phyloP scores from a whole-genome alignment of 2,329 filamentous ascomycete species.

The Trichoderma breve region DNA sequence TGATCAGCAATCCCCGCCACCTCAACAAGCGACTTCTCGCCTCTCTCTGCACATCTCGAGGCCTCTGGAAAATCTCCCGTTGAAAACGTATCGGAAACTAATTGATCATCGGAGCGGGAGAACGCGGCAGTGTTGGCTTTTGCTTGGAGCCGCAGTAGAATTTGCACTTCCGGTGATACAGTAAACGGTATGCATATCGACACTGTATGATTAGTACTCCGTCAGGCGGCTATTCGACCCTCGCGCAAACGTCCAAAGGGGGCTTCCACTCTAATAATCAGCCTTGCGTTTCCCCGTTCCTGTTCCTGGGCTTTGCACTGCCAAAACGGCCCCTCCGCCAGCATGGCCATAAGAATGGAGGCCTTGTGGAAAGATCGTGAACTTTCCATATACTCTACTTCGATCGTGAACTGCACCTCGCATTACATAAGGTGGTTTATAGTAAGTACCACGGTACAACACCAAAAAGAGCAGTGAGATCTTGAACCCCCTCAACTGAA shows the following conservation, averaged over 20 bases:
- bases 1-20: not conserved
- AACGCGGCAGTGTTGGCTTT: not conserved
- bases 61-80: not conserved
- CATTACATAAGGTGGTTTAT: not conserved
- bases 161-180: not conserved
- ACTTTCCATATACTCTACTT: not conserved
- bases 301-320: not conserved
- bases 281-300: not conserved
- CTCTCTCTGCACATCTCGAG: not conserved
- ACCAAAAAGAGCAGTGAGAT: not conserved
- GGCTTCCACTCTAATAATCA: constrained; percentile 6
- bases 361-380: not conserved
- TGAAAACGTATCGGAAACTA: not conserved
- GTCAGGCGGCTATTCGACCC: not conserved
- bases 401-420: not conserved
- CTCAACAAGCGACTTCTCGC: not conserved
- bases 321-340: not conserved
- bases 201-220: not conserved
- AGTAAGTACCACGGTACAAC: not conserved
- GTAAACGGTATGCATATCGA: not conserved
- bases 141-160: not conserved
- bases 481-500: not conserved
- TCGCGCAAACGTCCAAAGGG: not conserved
- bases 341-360: not conserved
- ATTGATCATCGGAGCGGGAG: not conserved